These are phyloP conservation scores for Magnolia changhungtana DNA, from an alignment of 164 flowering plant genomes.

Conservation along the genomic window DNA sequence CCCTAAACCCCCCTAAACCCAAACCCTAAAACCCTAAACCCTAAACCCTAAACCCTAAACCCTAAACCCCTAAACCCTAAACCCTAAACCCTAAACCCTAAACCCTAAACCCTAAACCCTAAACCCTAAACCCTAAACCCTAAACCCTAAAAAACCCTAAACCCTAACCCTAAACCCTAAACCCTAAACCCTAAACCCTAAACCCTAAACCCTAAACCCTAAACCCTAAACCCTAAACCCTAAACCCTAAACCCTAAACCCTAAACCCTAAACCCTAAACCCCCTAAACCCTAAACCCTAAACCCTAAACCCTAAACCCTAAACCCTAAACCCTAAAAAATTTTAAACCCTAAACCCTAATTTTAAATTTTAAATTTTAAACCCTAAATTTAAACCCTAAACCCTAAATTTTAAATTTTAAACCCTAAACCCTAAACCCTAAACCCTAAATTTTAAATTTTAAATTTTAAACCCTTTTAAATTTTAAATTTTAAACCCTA, in stretches of 20 bases:
- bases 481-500: neutral
- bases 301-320: slow-evolving; percentile 21
- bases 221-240: slow-evolving; percentile 20
- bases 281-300: slow-evolving; percentile 23
- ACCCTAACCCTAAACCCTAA: slow-evolving; percentile 15
- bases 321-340: slow-evolving; percentile 12
- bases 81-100: slow-evolving; percentile 19
- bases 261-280: slow-evolving; percentile 20
- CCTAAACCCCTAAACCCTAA: slow-evolving; percentile 19
- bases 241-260: slow-evolving; percentile 17
- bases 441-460: slow-evolving; percentile 8
- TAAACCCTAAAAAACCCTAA: no score
- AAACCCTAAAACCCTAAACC: slow-evolving; percentile 25
- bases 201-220: slow-evolving; percentile 19
- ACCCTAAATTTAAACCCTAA: slow-evolving; percentile 4
- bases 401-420: slow-evolving; percentile 5
- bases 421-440: slow-evolving; percentile 6
- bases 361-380: slow-evolving; percentile 2
- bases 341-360: slow-evolving; percentile 11
- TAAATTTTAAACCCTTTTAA: slow-evolving; percentile 9
- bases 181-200: slow-evolving; percentile 26
- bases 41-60: slow-evolving; percentile 24
- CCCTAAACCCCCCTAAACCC: slow-evolving; percentile 19
- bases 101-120: slow-evolving; percentile 25
- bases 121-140: slow-evolving; percentile 24